These are phyloP conservation scores for Paracoccidioides lutzii DNA, from an alignment of 2,329 filamentous ascomycete genomes.

Conservation along the genomic window DNA sequence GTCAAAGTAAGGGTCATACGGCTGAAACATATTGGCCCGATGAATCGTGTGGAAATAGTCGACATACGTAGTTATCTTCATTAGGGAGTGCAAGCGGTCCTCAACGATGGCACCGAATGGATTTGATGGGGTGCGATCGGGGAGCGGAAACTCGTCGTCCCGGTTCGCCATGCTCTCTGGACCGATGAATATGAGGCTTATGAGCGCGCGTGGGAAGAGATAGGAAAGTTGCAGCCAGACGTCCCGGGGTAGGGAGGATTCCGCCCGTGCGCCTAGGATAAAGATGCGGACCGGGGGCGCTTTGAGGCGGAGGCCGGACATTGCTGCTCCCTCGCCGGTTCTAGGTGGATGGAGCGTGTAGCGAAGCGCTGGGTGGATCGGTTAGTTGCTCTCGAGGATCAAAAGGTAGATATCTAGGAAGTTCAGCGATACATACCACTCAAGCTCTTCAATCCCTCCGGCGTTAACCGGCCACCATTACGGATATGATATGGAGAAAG, in stretches of 20 bases:
- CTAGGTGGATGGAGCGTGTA: constrained; percentile 86
- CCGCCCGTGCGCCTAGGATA: constrained; percentile 86
- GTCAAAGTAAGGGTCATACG: constrained; percentile 97
- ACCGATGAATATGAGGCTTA: constrained; percentile 89
- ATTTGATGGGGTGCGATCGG: constrained; percentile 69
- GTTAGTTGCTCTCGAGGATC: constrained; percentile 6
- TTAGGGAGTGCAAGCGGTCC: constrained; percentile 69
- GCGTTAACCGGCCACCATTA: constrained; percentile 60
- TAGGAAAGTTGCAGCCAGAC: constrained; percentile 91
- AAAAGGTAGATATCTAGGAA: not conserved
- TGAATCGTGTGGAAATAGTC: constrained; percentile 98
- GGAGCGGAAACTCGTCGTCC: constrained; percentile 82
- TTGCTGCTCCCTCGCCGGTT: constrained; percentile 57
- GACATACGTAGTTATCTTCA: constrained; percentile 97
- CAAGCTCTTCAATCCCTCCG: constrained; percentile 85
- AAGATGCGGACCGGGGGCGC: constrained; percentile 86
- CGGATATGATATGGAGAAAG: constrained; percentile 82
- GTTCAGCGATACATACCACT: constrained; percentile 51
- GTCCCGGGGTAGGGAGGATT: constrained; percentile 86
- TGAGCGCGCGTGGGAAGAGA: constrained; percentile 80
- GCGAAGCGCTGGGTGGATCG: constrained; percentile 54
- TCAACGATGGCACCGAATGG: constrained; percentile 92
- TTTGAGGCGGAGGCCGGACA: constrained; percentile 69
- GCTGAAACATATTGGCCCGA: constrained; percentile 76
- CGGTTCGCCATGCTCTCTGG: constrained; percentile 93